Conservation (phyloP, 495 filamentous ascomycete species). For the Aspergillus sclerotiicarbonarius region DNA sequence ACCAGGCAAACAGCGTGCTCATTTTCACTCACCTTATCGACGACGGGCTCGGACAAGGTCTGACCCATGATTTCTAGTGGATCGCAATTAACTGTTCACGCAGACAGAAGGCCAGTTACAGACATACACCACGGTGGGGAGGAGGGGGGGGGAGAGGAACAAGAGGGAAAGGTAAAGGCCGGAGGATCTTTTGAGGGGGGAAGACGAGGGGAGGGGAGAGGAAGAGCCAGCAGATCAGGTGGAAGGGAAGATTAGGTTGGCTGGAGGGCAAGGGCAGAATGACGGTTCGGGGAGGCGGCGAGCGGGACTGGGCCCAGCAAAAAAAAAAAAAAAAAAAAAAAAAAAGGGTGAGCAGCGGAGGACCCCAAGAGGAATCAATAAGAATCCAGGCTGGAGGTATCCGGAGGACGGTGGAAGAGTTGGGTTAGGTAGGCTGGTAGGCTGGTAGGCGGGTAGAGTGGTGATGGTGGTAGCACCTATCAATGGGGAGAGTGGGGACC, state of each 20-base stretch:
- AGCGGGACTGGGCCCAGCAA: constrained; percentile 20
- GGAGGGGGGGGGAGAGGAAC: constrained; percentile 12
- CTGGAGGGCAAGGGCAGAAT: constrained; percentile 23
- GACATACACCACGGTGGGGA: constrained; percentile 13
- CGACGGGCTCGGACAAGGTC: constrained; percentile 97
- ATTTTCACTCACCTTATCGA: constrained; percentile 82
- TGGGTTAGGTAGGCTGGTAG: background rate
- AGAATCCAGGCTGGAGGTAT: background rate
- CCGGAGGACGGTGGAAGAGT: background rate
- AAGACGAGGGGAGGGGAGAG: constrained; percentile 12
- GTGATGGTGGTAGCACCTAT: background rate
- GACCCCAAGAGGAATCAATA: background rate
- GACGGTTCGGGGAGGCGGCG: constrained; percentile 21
- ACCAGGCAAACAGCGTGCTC: constrained; percentile 24
- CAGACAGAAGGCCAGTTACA: constrained; percentile 6
- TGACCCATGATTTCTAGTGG: constrained; percentile 73
- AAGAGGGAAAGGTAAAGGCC: constrained; percentile 7
- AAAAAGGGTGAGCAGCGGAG: background rate
- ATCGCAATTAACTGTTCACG: constrained; percentile 15
- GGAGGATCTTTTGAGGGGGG: constrained; percentile 7
- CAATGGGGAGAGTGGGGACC: constrained; percentile 3
- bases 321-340: background rate
- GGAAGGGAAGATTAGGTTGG: constrained; percentile 12
- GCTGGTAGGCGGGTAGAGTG: too few relatives aligned
- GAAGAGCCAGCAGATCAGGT: constrained; percentile 16